Evolutionary conservation across 352 stramenopile species (phyloP), one percentile per base, ranked within the genome.

Genomic region (Phytophthora ramorum): DNA sequence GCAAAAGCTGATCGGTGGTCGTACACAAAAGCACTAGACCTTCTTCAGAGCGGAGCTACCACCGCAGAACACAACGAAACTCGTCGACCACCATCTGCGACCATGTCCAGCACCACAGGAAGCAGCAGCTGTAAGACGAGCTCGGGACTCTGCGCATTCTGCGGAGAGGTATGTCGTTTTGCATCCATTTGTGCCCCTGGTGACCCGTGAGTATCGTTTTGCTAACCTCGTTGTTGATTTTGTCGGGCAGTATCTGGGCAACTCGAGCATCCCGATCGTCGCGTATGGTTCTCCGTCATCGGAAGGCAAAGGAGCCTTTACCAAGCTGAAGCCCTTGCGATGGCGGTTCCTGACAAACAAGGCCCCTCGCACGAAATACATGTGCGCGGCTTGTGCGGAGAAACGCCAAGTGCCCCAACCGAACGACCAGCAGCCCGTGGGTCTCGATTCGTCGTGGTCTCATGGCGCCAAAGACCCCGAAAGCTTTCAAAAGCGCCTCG

Each of bases 301-400:
- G 4, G 46, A 60, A 46, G 48, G 37, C 14, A 37, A 34, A 41
- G 58, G 49, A 13, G 54, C 49, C 4, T 59, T 61, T 40, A 49
- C 58, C 2, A 70, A 66, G 19, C 28, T 71, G n/a, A 77, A 71
- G 37, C 69, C 69, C 8, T 28, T 74, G 58, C 60, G 56, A 26
- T 73, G 64, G 69, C 59, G 59, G 24, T 71, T 77, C 37, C 44
- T 71, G 12, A 66, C 59, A 4, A 67, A 62, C 59, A 67, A 71
- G 43, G 28, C 35, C 0, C 60, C 65, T 47, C 48, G 64, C 24
- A 64, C 52, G 3, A 70, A 71, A 30, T 54, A 50, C 59, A 68
- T 77, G 48, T 77, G 69, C 40, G 24, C 9, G 10, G 17, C 44
- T 37, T 77, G 69, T 19, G 65, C 59, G 0, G 58, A 64, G 40